These are phyloP conservation scores for Saposhnikovia divaricata DNA, from an alignment of 129 eudicot genomes.

Conservation along the genomic window DNA sequence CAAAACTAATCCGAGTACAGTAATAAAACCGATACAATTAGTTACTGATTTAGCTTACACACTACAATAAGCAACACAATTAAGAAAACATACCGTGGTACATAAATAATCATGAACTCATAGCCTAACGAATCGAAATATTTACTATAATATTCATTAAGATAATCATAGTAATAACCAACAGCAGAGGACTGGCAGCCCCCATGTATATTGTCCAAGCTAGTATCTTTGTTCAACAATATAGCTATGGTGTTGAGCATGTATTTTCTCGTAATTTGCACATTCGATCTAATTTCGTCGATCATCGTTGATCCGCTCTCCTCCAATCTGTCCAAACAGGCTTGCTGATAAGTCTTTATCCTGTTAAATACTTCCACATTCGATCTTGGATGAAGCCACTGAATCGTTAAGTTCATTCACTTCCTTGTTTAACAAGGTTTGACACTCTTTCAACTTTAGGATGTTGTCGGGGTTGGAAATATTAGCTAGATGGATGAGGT, in stretches of 20 bases:
- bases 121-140: neutral
- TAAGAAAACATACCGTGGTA: neutral
- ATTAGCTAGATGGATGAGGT: neutral
- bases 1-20: neutral
- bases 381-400: neutral
- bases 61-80: slow-evolving; percentile 9
- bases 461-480: neutral
- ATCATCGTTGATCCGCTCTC: neutral
- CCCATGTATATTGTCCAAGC: neutral
- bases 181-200: neutral
- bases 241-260: neutral
- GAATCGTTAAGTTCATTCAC: neutral
- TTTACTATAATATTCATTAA: neutral
- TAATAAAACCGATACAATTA: neutral
- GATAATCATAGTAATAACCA: neutral
- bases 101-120: neutral
- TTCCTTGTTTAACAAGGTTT: neutral
- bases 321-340: slow-evolving; percentile 16
- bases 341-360: neutral
- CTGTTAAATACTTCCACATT: neutral
- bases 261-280: neutral
- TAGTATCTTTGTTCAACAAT: neutral
- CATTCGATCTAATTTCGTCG: neutral
- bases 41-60: neutral
- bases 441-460: neutral